Percentiles rank a stretch among this genome's conserved stretches.
phyloP scores from a whole-genome alignment of 306 rosid genomes.

The Fragaria nilgerrensis region DNA sequence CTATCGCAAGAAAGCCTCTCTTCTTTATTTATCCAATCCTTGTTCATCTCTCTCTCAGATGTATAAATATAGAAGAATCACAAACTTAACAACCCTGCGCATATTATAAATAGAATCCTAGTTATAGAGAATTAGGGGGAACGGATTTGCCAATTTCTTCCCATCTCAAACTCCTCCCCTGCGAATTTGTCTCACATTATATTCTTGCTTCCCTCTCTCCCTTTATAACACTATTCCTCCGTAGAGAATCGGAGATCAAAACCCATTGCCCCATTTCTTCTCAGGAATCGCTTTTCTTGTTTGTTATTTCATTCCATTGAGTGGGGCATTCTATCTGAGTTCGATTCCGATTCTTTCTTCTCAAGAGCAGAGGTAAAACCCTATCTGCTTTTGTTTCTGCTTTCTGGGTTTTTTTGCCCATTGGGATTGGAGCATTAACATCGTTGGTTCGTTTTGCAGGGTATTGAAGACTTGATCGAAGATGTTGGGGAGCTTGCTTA shows the following conservation, averaged over 20 bases:
- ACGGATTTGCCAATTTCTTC: slow-evolving; percentile 28
- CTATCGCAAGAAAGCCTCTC: slow-evolving; percentile 43
- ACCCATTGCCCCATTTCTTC: slow-evolving; percentile 30
- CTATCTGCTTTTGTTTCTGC: not conserved
- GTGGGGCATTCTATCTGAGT: slow-evolving; percentile 1
- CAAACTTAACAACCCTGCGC: slow-evolving; percentile 21
- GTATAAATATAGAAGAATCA: not conserved
- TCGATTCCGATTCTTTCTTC: not conserved
- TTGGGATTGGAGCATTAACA: not conserved
- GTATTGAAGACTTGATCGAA: slow-evolving; percentile 13
- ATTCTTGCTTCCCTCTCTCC: slow-evolving; percentile 19
- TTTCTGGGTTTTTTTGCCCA: not conserved
- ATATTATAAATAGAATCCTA: not conserved
- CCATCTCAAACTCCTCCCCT: slow-evolving; percentile 36
- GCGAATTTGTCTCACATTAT: slow-evolving; percentile 27
- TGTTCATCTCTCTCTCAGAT: slow-evolving; percentile 6
- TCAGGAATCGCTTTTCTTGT: slow-evolving; percentile 25
- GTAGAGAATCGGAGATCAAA: slow-evolving; percentile 28
- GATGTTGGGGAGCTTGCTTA: slow-evolving; percentile 83
- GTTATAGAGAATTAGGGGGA: not conserved
- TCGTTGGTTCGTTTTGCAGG: slow-evolving; percentile 21
- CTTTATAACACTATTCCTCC: slow-evolving; percentile 26
- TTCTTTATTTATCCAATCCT: not conserved
- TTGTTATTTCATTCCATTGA: not conserved
- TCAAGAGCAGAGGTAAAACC: not conserved